Evolutionary conservation across 176 grass and related monocot genomes (phyloP), one percentile per base, ranked within the genome.

Genomic region (Bothriochloa decipiens): DNA sequence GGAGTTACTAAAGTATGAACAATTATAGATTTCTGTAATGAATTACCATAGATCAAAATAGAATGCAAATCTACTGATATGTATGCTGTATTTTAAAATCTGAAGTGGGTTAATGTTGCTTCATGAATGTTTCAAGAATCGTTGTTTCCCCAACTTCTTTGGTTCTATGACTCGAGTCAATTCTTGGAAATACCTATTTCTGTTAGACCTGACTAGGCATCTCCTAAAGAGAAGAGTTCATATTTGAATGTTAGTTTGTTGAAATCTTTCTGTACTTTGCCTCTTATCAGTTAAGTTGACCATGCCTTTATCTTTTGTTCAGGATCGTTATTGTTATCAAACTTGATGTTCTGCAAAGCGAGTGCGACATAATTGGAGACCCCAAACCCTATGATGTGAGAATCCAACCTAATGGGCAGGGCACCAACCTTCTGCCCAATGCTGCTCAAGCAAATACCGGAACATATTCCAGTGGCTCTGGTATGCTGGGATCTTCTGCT

Each of bases 301-400:
- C 32, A 61, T 73, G 64, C 39, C 57, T 75, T 90, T 26, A 28
- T 77, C 28, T 78, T 71, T 47, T 83, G 55, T 84, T 20, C 84
- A 99, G 96, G 90, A 99, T 99, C 35, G 87, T 91, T 80, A 99
- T 99, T 43, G 36, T 99, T 40, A 83, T 94, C 50, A 83, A 93
- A 65, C 79, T 99, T 79, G 76, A 91, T 4, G 12, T 99, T 65
- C 78, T 99, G 81, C 83, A 74, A 81, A 92, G 35, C 39, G 79
- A 86, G 55, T 91, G 86, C 6, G 68, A 20, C 10, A 3, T 88
- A 17, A 91, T 99, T 0, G 96, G 96, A 65, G 87, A 29, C 28
- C 87, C 96, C 11, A 88, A 8, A 72, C 22, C 78, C 46, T 99
- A 96, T 52, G 91, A 89, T 1, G 14, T 18, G 5, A 89, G 50